Evolutionary conservation across 1,284 basidiomycete species (phyloP), one percentile per base, ranked within the genome.

Genomic region (Microbotryum violaceum): DNA sequence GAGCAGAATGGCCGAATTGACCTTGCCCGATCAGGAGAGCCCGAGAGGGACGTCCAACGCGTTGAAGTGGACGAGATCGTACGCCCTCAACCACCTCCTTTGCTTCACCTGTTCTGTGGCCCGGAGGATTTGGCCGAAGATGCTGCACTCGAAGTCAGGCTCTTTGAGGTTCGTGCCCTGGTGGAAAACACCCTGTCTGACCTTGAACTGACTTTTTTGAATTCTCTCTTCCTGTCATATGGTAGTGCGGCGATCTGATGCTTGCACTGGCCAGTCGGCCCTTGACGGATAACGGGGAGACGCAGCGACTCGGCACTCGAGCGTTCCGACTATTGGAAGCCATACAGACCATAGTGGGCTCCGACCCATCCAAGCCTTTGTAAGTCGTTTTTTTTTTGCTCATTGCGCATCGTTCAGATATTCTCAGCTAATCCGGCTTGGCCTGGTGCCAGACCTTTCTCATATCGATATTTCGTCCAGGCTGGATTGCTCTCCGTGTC

Each of bases 301-400:
- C 44, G 5, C 45, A 53, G 1, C 58, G 56, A 58, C 54, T 65
- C 33, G 58, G 57, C 25, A 53, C 23, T 2, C 51, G 56, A 4
- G 61, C 64, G n/a, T 37, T 49, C 9, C 57, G 64, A 7, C 53
- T 65, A 1, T 61, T 65, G 37, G 64, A 65, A 33, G 64, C 61
- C 3, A 61, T 63, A 31, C 61, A 65, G 54, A 53, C 58, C 5
- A 29, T 33, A 55, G 64, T 65, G 23, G 25, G 64, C 48, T 18
- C 2, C 20, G 6, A 31, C 9, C 14, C 5, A 16, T 12, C 14
- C 16, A 7, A 12, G 5, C 18, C 9, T 23, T 20, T 25, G 9
- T 8, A 25, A 42, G 14, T 8, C 7, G 31, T 31, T 18, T 16
- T 4, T 2, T 5, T 27, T 8, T 12, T 10, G 12, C 31, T 29